A percentile compares a stretch with the other conserved stretches of the same genome.
phyloP scores from a whole-genome alignment of 176 grass and related monocot genomes.

The Pontederia crassipes region DNA sequence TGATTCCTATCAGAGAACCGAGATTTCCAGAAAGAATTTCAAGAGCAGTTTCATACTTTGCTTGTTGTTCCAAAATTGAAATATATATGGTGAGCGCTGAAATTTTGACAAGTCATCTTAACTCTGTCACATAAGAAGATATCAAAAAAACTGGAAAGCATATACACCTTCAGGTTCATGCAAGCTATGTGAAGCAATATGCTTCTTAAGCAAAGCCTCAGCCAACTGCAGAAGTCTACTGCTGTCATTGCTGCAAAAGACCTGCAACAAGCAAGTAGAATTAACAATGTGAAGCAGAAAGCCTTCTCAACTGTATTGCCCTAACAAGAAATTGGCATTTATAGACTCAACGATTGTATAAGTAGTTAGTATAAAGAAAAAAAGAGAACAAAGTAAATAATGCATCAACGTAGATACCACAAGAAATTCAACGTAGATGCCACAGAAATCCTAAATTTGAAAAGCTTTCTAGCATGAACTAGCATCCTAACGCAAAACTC shows the following conservation, averaged over 20 bases:
- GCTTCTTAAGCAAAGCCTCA: conserved; percentile 19
- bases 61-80: conserved; percentile 92
- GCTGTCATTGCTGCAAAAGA: neutral
- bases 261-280: neutral
- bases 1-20: conserved; percentile 78
- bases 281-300: neutral
- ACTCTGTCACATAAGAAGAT: neutral
- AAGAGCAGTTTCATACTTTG: conserved; percentile 73
- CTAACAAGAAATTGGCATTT: too few relatives aligned
- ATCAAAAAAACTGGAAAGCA: conserved; percentile 6
- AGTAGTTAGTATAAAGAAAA: too few relatives aligned
- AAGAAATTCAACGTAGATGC: too few relatives aligned
- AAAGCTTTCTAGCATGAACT: too few relatives aligned
- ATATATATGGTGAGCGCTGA: conserved; percentile 72
- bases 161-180: conserved; percentile 15
- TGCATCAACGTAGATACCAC: too few relatives aligned
- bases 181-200: conserved; percentile 16
- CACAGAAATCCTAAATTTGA: too few relatives aligned
- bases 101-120: conserved; percentile 23
- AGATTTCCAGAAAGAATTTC: conserved; percentile 89
- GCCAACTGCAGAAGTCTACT: conserved; percentile 13
- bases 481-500: too few relatives aligned
- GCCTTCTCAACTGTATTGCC: neutral
- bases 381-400: too few relatives aligned
- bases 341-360: too few relatives aligned